Evolutionary conservation across 371 early-diverging fungal species (phyloP).

Genomic region (Nematocida minor): DNA sequence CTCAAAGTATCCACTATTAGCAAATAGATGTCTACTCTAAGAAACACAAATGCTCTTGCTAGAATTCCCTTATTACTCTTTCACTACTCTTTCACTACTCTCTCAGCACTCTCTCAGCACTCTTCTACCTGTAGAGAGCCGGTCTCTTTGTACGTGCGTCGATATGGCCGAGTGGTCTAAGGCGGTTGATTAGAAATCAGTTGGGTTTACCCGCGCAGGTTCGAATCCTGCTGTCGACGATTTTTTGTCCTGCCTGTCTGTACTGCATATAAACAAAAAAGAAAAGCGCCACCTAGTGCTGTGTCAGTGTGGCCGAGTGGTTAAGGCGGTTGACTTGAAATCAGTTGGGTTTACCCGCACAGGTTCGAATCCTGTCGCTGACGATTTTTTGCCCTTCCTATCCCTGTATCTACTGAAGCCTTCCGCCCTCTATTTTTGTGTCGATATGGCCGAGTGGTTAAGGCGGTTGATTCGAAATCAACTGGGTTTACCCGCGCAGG

Average conservation of each 20-base stretch:
- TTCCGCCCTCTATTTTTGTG: neutral
- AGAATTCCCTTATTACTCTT: too few species aligned
- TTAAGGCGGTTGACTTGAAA: slow-evolving; percentile 48
- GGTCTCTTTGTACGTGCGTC: too few species aligned
- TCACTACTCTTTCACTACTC: too few species aligned
- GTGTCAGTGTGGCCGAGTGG: slow-evolving; percentile 44
- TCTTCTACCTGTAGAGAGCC: too few species aligned
- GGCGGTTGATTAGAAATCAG: slow-evolving; percentile 51
- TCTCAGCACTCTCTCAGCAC: too few species aligned
- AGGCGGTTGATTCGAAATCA: slow-evolving; percentile 56
- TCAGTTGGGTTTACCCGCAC: slow-evolving; percentile 44
- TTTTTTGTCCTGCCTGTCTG: neutral
- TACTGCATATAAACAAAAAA: neutral
- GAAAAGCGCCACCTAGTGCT: neutral
- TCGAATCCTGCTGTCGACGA: slow-evolving; percentile 43
- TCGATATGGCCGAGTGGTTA: slow-evolving; percentile 57
- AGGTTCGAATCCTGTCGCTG: slow-evolving; percentile 53
- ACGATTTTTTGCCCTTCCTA: slow-evolving; percentile 19
- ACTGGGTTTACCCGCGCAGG: slow-evolving; percentile 53
- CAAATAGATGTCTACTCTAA: too few species aligned
- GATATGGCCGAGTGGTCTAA: slow-evolving; percentile 53
- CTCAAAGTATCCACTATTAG: too few species aligned
- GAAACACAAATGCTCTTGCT: too few species aligned
- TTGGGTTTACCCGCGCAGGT: slow-evolving; percentile 50
- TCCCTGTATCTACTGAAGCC: neutral